These are phyloP conservation scores for Parachlorella kessleri DNA, from an alignment of 139 green algal genomes.

Conservation along the genomic window DNA sequence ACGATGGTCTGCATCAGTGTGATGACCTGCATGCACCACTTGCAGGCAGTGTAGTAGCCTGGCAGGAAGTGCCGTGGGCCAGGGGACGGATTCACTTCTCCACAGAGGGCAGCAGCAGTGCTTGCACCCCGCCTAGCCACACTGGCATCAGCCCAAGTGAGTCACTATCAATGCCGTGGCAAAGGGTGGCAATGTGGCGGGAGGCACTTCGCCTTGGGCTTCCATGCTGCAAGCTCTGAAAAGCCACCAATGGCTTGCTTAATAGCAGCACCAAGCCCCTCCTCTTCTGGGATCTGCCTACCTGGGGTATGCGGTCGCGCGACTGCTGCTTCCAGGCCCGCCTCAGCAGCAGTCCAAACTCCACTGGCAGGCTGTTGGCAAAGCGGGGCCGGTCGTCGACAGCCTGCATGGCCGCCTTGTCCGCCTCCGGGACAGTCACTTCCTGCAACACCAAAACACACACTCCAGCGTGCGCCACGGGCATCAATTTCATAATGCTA, in stretches of 20 bases:
- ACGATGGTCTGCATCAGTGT: conserved; percentile 26
- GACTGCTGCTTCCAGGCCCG: conserved; percentile 12
- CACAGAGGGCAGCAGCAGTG: no score
- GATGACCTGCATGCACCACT: conserved; percentile 5
- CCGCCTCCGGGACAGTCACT: no score
- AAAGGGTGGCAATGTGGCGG: background rate
- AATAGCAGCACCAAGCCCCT: background rate
- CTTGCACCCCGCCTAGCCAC: no score
- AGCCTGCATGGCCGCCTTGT: no score
- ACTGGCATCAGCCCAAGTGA: no score
- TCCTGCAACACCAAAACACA: no score
- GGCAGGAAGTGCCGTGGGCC: no score
- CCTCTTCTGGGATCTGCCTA: background rate
- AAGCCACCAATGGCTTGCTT: background rate
- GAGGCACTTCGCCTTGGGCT: no score
- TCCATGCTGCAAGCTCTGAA: background rate
- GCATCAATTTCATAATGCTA: no score
- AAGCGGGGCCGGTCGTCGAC: background rate
- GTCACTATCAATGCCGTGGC: background rate
- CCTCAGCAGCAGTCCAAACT: conserved; percentile 28
- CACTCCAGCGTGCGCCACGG: no score
- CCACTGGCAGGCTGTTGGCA: conserved; percentile 19
- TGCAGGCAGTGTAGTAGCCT: no score
- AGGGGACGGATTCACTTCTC: no score
- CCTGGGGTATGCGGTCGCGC: conserved; percentile 4